Conservation (phyloP, 2,329 filamentous ascomycete species). For the Paecilomyces dactylethromorphus region DNA sequence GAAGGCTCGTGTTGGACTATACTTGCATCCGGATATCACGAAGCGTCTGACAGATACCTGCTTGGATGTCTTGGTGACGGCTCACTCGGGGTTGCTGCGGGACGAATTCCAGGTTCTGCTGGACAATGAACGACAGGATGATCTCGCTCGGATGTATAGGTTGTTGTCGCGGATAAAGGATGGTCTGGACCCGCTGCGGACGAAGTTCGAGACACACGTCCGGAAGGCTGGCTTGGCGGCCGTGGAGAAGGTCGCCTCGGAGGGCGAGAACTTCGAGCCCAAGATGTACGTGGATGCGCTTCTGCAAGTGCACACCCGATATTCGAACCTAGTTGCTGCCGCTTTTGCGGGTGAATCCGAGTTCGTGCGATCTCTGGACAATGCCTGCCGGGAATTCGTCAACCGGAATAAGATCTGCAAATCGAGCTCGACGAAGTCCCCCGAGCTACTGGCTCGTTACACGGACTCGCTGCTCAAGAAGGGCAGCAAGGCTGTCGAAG, state of each 20-base stretch:
- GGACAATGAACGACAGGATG: constrained; percentile 89
- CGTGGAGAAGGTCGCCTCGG: constrained; percentile 82
- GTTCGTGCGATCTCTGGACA: constrained; percentile 92
- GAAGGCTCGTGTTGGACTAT: constrained; percentile 86
- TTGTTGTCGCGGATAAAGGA: constrained; percentile 83
- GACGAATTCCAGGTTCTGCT: constrained; percentile 94
- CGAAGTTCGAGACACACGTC: constrained; percentile 86
- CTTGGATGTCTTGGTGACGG: constrained; percentile 80
- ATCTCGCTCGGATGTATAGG: constrained; percentile 94
- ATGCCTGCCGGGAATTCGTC: constrained; percentile 95
- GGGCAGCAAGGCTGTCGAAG: constrained; percentile 81
- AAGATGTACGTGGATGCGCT: constrained; percentile 95
- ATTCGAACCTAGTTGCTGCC: constrained; percentile 81
- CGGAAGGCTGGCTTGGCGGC: constrained; percentile 81
- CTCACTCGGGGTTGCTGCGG: constrained; percentile 76
- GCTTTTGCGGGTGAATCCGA: constrained; percentile 95
- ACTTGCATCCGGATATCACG: constrained; percentile 85
- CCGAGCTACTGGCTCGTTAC: constrained; percentile 91
- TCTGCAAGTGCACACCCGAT: constrained; percentile 89
- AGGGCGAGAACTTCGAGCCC: constrained; percentile 85
- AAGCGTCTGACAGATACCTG: constrained; percentile 77
- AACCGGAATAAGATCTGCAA: constrained; percentile 97
- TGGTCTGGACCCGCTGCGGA: constrained; percentile 79
- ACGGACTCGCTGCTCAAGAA: constrained; percentile 89
- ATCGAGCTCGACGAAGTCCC: constrained; percentile 85